Conservation (phyloP, 2,329 filamentous ascomycete genomes). For the Aaosphaeria arxii region DNA sequence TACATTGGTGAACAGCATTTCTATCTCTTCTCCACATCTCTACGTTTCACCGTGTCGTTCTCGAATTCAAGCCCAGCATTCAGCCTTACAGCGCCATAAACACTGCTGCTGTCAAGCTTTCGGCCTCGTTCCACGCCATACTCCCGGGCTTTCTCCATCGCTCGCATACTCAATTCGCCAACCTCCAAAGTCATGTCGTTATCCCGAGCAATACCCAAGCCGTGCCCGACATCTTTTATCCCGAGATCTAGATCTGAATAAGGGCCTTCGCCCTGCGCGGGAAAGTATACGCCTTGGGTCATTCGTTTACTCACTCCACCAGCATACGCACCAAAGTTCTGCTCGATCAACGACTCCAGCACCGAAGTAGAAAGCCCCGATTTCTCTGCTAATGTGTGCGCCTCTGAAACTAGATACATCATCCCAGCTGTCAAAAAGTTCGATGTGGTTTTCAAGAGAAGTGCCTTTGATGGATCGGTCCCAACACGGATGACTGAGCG, state of each 20-base stretch:
- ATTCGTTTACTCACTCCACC: constrained; percentile 22
- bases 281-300: constrained; percentile 24
- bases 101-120: constrained; percentile 49
- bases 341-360: constrained; percentile 43
- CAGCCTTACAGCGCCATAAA: constrained; percentile 48
- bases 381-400: constrained; percentile 50
- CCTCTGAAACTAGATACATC: constrained; percentile 50
- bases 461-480: constrained; percentile 42
- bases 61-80: constrained; percentile 47
- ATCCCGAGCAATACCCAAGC: constrained; percentile 43
- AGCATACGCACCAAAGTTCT: constrained; percentile 28
- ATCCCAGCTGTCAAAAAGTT: constrained; percentile 51
- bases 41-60: constrained; percentile 30
- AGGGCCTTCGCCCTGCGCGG: constrained; percentile 32
- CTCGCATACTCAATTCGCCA: constrained; percentile 43
- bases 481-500: constrained; percentile 45
- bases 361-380: constrained; percentile 40
- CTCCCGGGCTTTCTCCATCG: constrained; percentile 43
- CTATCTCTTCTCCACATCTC: background rate
- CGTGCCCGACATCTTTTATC: constrained; percentile 53
- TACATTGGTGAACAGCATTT: background rate
- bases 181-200: constrained; percentile 41
- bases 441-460: constrained; percentile 48
- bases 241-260: constrained; percentile 51
- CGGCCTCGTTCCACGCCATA: constrained; percentile 36